A percentile compares a stretch with the other conserved stretches of the same genome.
Evolutionary conservation across 352 stramenopile species (phyloP).

Genomic region (Phytophthora rubi): DNA sequence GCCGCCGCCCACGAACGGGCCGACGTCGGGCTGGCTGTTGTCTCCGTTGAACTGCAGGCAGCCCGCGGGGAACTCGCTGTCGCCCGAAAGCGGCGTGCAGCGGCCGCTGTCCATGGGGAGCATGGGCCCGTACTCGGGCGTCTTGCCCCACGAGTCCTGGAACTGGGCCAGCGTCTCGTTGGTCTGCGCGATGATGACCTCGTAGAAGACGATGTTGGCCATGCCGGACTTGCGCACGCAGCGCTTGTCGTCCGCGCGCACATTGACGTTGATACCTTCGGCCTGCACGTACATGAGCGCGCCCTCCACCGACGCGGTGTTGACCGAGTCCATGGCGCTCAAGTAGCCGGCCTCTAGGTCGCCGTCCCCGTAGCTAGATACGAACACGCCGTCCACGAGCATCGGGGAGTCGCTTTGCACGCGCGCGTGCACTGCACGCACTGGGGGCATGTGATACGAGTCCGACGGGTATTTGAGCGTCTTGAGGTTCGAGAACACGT

Average conservation of each 20-base stretch:
- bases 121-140: constrained; percentile 74
- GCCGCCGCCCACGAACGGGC: constrained; percentile 69
- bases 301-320: constrained; percentile 75
- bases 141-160: constrained; percentile 57
- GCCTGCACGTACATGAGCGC: constrained; percentile 85
- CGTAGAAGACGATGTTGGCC: constrained; percentile 80
- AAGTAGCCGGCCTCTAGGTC: constrained; percentile 68
- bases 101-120: constrained; percentile 68
- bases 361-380: constrained; percentile 62
- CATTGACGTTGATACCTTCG: constrained; percentile 76
- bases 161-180: constrained; percentile 68
- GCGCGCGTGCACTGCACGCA: constrained; percentile 70
- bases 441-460: constrained; percentile 67
- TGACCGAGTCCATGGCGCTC: constrained; percentile 72
- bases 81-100: constrained; percentile 56
- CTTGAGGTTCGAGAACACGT: constrained; percentile 47
- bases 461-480: constrained; percentile 30
- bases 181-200: constrained; percentile 66
- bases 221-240: constrained; percentile 73
- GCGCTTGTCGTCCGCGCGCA: constrained; percentile 47
- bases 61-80: constrained; percentile 46
- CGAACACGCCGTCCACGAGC: constrained; percentile 60
- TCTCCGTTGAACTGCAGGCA: constrained; percentile 80
- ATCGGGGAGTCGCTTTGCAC: constrained; percentile 75
- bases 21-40: constrained; percentile 60